A percentile compares a stretch with the other conserved stretches of the same genome.
These are phyloP conservation scores for Fusarium clavum DNA, from an alignment of 2,329 filamentous ascomycete species.

Conservation along the genomic window DNA sequence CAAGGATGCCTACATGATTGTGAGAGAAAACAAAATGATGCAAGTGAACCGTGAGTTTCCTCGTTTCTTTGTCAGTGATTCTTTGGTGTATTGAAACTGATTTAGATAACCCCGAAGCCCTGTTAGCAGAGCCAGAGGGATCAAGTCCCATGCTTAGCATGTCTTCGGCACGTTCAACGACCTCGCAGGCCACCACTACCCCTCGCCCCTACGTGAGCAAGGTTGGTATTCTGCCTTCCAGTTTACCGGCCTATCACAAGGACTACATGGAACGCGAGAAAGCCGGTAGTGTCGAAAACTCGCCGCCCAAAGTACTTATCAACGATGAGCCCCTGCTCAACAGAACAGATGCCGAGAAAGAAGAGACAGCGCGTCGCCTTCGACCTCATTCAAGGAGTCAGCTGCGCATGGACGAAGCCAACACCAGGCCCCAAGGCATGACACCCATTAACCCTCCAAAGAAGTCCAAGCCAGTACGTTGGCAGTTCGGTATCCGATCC, in stretches of 20 bases:
- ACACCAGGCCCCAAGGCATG: slow-evolving; percentile 69
- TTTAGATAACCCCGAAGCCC: slow-evolving; percentile 51
- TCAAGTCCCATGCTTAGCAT: slow-evolving; percentile 65
- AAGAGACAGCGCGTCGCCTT: slow-evolving; percentile 81
- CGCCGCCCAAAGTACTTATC: slow-evolving; percentile 57
- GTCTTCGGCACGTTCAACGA: slow-evolving; percentile 65
- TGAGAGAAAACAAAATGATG: slow-evolving; percentile 98
- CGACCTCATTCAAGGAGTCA: slow-evolving; percentile 86
- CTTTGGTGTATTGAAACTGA: slow-evolving; percentile 46
- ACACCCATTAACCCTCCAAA: slow-evolving; percentile 73
- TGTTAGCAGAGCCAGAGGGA: slow-evolving; percentile 52
- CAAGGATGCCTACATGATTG: slow-evolving; percentile 98
- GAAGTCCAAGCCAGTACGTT: slow-evolving; percentile 84
- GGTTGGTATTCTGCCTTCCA: slow-evolving; percentile 91
- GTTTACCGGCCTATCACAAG: slow-evolving; percentile 88
- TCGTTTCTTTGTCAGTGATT: neutral
- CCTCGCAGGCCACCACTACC: slow-evolving; percentile 61
- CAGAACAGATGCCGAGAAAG: slow-evolving; percentile 78
- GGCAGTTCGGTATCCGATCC: slow-evolving; percentile 98
- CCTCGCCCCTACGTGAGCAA: slow-evolving; percentile 78
- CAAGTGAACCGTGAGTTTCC: slow-evolving; percentile 83
- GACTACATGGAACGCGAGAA: slow-evolving; percentile 85
- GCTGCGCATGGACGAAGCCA: slow-evolving; percentile 73
- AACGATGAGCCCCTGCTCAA: slow-evolving; percentile 62
- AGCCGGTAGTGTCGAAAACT: slow-evolving; percentile 60